phyloP scores from a whole-genome alignment of 306 rosid species.

The Quercus rubra region DNA sequence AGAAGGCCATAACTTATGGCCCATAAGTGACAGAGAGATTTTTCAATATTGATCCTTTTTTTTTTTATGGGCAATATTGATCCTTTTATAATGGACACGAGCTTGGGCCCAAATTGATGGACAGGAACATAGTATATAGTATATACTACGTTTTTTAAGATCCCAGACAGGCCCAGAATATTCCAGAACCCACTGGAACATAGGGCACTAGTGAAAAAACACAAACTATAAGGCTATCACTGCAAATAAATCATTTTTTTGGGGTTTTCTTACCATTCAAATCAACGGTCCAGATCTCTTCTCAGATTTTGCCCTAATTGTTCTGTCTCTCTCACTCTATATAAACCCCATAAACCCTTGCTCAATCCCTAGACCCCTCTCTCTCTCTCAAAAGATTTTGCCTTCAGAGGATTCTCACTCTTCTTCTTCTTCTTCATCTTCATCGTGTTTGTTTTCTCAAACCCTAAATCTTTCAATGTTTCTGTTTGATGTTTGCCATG shows the following conservation, averaged over 20 bases:
- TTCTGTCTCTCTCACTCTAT: constrained; percentile 4
- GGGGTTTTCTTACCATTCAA: not conserved
- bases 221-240: too few species aligned
- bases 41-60: too few species aligned
- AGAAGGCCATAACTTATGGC: too few species aligned
- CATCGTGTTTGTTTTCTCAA: not conserved
- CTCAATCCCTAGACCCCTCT: not conserved
- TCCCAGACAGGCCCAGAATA: not conserved
- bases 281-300: constrained; percentile 11
- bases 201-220: too few species aligned
- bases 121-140: too few species aligned
- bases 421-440: too few species aligned
- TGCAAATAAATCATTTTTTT: too few species aligned
- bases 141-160: too few species aligned
- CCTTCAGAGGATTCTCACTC: too few species aligned
- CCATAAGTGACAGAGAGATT: too few species aligned
- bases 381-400: not conserved
- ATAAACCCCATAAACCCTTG: not conserved
- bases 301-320: not conserved
- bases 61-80: too few species aligned
- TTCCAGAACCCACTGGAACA: not conserved
- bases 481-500: not conserved
- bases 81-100: not conserved
- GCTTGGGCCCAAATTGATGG: not conserved
- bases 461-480: not conserved